phyloP scores from a whole-genome alignment of 352 stramenopile genomes.

The Peronosclerospora sorghi region DNA sequence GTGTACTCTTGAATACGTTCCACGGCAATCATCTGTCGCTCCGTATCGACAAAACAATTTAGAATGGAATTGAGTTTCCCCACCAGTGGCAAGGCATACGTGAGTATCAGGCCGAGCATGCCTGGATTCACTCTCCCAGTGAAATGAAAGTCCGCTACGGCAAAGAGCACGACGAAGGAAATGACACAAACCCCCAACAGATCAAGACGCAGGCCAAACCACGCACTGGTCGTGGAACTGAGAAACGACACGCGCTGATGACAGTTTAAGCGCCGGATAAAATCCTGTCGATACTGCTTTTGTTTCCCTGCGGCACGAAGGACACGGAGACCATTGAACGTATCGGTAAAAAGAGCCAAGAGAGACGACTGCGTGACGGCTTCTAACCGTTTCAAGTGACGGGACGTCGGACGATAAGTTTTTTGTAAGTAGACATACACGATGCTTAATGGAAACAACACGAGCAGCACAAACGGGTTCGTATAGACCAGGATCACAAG shows the following conservation, averaged over 20 bases:
- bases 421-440: conserved; percentile 48
- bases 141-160: too few relatives aligned
- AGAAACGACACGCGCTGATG: conserved; percentile 32
- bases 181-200: conserved; percentile 75
- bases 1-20: conserved; percentile 83
- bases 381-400: conserved; percentile 90
- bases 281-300: conserved; percentile 16
- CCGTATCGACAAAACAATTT: conserved; percentile 36
- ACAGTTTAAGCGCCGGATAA: conserved; percentile 31
- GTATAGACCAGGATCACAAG: conserved; percentile 29
- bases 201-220: conserved; percentile 89
- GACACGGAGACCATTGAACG: conserved; percentile 82
- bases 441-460: conserved; percentile 44
- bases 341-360: conserved; percentile 89
- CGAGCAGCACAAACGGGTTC: conserved; percentile 28
- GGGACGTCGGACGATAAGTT: conserved; percentile 77
- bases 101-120: too few relatives aligned
- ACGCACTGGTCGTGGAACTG: conserved; percentile 57
- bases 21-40: conserved; percentile 87
- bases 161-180: conserved; percentile 74
- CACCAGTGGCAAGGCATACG: conserved; percentile 28
- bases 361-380: conserved; percentile 78
- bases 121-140: too few relatives aligned
- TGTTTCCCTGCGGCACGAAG: conserved; percentile 73
- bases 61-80: conserved; percentile 24